Base-by-base conservation (phyloP, 805 yeast genomes). In the Zygosaccharomyces rouxii region DNA sequence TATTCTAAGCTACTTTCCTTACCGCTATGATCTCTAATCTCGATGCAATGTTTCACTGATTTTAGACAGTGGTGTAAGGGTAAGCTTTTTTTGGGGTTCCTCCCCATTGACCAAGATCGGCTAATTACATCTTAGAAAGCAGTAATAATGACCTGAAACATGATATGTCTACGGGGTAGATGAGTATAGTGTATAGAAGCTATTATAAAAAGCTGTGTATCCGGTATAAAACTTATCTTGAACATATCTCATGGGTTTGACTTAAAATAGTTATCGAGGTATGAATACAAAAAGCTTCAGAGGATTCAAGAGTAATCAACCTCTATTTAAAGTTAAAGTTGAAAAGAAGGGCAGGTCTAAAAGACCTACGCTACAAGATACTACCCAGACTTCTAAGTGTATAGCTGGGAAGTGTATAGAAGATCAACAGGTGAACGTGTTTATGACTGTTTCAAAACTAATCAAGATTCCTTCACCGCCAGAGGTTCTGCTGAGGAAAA, bases 391-490 rank as follows among this genome's bases (percentile, higher is more conserved):
- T 23, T n/a, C 42, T 6, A 14, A 30, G 14, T 14, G 42, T 22
- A 28, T 38, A 28, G 26, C 18, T 21, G 42, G 30, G 13, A 22
- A 18, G n/a, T 23, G 42, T 19, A 38, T 14, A 11, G 42, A 23
- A 5, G 42, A 16, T 38, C 7, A 23, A 23, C 21, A 38, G 16
- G 18, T 38, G 14, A 38, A 38, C 18, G 42, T 38, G 10, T 38
- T 38, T 28, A 38, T 38, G 42, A 21, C 42, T 5, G 31, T 18
- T 19, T 38, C 42, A 9, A 23, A 23, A 16, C 14, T 38, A 3
- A 41, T 47, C 7, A 52, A 52, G 40, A 52, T 54, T 25, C 57
- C 57, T 4, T 41, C 44, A 18, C 57, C 57, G 16, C 54, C 57
- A 7, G 16, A 30, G 21, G 14, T 23, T 28, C 22, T 54, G 22